These are phyloP conservation scores for Vigna hirtella DNA, from an alignment of 306 rosid genomes.

Conservation along the genomic window DNA sequence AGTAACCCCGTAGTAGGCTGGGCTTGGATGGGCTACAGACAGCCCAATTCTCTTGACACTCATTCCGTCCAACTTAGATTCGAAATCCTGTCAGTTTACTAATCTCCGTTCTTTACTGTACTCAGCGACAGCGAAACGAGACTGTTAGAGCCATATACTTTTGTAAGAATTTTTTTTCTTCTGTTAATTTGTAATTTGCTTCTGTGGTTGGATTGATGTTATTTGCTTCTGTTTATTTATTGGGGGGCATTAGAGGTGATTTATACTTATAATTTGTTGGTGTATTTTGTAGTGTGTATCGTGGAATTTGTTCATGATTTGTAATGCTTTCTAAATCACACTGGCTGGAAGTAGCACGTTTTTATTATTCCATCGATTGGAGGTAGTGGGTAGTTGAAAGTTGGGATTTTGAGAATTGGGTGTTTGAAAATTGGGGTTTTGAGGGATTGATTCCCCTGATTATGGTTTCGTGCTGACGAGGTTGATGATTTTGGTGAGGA, in stretches of 20 bases:
- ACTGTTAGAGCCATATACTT: background rate
- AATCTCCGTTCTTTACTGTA: background rate
- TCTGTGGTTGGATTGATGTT: background rate
- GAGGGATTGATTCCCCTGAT: conserved; percentile 40
- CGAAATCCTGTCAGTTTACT: background rate
- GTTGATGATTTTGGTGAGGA: background rate
- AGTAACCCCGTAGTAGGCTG: background rate
- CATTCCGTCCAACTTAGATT: background rate
- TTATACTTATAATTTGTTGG: background rate
- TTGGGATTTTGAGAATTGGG: conserved; percentile 42
- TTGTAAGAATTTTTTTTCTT: background rate
- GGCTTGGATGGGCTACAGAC: background rate
- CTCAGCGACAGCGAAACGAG: background rate
- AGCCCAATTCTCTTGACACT: background rate
- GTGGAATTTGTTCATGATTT: background rate
- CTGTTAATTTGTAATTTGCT: too few species aligned
- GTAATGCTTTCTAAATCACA: background rate
- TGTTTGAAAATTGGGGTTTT: conserved; percentile 43
- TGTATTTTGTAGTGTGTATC: background rate
- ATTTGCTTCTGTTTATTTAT: background rate
- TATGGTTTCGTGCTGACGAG: conserved; percentile 12
- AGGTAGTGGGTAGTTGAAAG: conserved; percentile 44
- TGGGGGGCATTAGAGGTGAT: background rate
- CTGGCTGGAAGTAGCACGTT: conserved; percentile 5
- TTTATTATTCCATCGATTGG: conserved; percentile 50